Evolutionary conservation across 257 asterid genomes (phyloP).

Genomic region (Fraxinus cuspidata): DNA sequence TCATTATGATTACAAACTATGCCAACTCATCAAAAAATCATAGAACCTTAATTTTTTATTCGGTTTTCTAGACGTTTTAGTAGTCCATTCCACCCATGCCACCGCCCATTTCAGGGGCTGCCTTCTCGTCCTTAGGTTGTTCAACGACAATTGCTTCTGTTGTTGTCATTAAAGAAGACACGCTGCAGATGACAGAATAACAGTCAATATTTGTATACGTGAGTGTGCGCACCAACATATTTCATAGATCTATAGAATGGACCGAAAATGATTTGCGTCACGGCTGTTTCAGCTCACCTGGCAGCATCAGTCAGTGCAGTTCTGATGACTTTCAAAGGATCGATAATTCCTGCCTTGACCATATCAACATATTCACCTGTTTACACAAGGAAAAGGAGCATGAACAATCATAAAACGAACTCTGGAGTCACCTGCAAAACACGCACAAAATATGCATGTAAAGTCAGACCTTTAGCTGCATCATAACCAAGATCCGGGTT

Average conservation of each 20-base stretch:
- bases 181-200: slow-evolving; percentile 30
- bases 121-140: slow-evolving; percentile 43
- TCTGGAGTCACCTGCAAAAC: not conserved
- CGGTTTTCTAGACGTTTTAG: slow-evolving; percentile 2
- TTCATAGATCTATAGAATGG: not conserved
- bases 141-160: slow-evolving; percentile 63
- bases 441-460: not conserved
- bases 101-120: slow-evolving; percentile 38
- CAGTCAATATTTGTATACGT: not conserved
- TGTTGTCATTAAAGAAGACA: slow-evolving; percentile 51
- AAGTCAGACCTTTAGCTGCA: slow-evolving; percentile 55
- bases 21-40: not conserved
- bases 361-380: slow-evolving; percentile 62
- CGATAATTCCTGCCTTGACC: slow-evolving; percentile 66
- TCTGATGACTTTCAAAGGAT: slow-evolving; percentile 68
- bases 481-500: slow-evolving; percentile 58
- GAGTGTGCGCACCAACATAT: not conserved
- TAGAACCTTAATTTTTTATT: not conserved
- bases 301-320: slow-evolving; percentile 69
- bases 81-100: slow-evolving; percentile 44
- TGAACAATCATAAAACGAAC: not conserved
- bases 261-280: not conserved
- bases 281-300: slow-evolving; percentile 35
- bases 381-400: not conserved
- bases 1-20: not conserved